Evolutionary conservation across 129 eudicot species (phyloP), one percentile per base, ranked within the genome.

Genomic region (Mikania micrantha): DNA sequence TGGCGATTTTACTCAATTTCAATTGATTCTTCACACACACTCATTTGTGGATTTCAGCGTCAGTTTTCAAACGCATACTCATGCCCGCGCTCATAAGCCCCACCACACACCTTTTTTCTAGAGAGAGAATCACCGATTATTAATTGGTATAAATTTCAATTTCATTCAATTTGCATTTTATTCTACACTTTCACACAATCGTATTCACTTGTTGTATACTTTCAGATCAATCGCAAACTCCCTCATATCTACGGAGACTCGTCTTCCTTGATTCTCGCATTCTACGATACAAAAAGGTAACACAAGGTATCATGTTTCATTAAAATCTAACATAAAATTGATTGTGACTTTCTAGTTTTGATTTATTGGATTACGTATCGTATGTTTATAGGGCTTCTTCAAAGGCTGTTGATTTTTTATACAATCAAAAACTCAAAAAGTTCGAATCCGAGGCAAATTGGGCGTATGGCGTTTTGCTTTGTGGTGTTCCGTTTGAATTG

Each of bases 381-480:
- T 60, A 9, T 78, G 58, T 41, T 72, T 68, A 58, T 75, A 75
- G 79, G 69, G 68, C 69, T 69, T 67, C 69, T 69, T 67, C 50
- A 77, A 70, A 39, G 64, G 82, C 70, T 49, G 28, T 39, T 60
- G 31, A 27, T 52, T 74, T 53, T 53, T 65, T 22, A 64, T 52
- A 16, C 21, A 61, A 63, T 45, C 35, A 44, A 36, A 34, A 34
- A 44, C 3, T 47, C 24, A 56, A 56, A 70, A 79, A 79, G 81
- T 57, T 71, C 66, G 88, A 77, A 87, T 84, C 90, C 80, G 13
- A 76, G 54, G 80, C 80, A 60, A 75, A 60, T 45, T 49, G 61
- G 31, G 35, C 75, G 56, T 57, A 57, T 34, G 45, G 32, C 2
- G 60, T 53, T 8, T 22, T 21, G 5, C 15, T 50, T 1, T 56